phyloP scores from a whole-genome alignment of 176 grass and related monocot genomes.

The Tuctoria greenei region DNA sequence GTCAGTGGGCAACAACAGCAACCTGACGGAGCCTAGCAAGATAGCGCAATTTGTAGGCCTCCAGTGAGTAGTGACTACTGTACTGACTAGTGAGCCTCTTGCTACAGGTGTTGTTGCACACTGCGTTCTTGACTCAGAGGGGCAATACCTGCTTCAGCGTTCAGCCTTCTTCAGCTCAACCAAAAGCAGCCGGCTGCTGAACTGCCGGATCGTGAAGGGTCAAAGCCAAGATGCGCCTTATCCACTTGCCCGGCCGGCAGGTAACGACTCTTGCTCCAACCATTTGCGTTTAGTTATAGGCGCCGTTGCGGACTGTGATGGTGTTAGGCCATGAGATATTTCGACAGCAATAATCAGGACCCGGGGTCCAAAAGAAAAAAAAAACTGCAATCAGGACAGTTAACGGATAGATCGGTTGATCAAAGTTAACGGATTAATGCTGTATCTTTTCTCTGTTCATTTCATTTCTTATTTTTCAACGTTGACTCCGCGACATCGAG shows the following conservation, averaged over 20 bases:
- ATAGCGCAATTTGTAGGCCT: neutral
- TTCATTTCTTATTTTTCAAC: neutral
- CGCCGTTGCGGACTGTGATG: constrained; percentile 6
- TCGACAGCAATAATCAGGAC: constrained; percentile 8
- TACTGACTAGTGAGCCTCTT: neutral
- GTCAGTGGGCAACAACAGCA: constrained; percentile 10
- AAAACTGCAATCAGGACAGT: neutral
- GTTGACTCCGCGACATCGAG: constrained; percentile 31
- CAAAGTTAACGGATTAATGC: neutral
- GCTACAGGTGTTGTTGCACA: constrained; percentile 15
- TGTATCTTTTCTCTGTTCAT: neutral
- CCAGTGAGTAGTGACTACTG: neutral
- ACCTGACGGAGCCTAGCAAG: neutral
- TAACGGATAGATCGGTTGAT: constrained; percentile 28
- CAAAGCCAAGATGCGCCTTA: constrained; percentile 35
- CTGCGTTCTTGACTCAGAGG: constrained; percentile 26
- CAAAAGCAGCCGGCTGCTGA: constrained; percentile 38
- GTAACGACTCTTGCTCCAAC: neutral
- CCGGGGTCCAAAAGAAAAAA: neutral
- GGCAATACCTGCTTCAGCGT: constrained; percentile 27
- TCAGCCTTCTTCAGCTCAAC: constrained; percentile 21
- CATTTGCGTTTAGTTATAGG: constrained; percentile 20
- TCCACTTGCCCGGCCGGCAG: constrained; percentile 21
- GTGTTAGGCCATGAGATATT: constrained; percentile 38
- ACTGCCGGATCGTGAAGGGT: constrained; percentile 26